These are phyloP conservation scores for Aspergillus panamensis DNA, from an alignment of 495 filamentous ascomycete genomes.

Conservation along the genomic window DNA sequence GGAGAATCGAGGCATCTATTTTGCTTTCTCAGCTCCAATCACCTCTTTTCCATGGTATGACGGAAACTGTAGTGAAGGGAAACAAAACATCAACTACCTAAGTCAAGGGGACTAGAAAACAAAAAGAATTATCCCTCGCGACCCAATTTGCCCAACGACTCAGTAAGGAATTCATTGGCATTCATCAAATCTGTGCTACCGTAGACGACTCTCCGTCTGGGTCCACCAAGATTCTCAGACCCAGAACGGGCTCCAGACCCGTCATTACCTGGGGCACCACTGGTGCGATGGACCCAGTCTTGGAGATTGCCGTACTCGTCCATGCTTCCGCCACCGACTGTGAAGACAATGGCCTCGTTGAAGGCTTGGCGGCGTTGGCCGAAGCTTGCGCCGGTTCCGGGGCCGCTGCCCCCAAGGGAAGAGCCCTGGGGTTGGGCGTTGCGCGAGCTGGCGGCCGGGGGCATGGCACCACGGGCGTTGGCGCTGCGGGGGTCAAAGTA, in stretches of 20 bases:
- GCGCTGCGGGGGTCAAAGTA: conserved; percentile 96
- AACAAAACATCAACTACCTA: neutral
- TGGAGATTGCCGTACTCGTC: conserved; percentile 98
- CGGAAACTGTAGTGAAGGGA: neutral
- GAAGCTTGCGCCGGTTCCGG: conserved; percentile 80
- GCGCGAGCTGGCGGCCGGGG: conserved; percentile 57
- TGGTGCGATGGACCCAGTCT: conserved; percentile 85
- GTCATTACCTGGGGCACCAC: conserved; percentile 47
- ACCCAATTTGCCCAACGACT: conserved; percentile 78
- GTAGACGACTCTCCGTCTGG: conserved; percentile 80
- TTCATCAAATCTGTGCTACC: conserved; percentile 93
- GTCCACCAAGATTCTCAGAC: conserved; percentile 24
- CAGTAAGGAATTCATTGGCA: conserved; percentile 78
- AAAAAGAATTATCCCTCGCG: conserved; percentile 48
- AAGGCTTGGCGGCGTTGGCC: conserved; percentile 92
- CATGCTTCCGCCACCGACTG: conserved; percentile 96
- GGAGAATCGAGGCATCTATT: too few species aligned
- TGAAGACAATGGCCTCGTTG: conserved; percentile 93
- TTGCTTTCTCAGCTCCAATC: too few species aligned
- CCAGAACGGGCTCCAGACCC: conserved; percentile 45
- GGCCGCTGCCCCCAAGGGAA: conserved; percentile 40
- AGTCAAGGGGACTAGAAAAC: neutral
- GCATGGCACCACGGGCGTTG: conserved; percentile 91
- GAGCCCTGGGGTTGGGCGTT: conserved; percentile 47
- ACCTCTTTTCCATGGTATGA: too few species aligned